phyloP scores from a whole-genome alignment of 495 filamentous ascomycete species.

The Xylaria nigripes region DNA sequence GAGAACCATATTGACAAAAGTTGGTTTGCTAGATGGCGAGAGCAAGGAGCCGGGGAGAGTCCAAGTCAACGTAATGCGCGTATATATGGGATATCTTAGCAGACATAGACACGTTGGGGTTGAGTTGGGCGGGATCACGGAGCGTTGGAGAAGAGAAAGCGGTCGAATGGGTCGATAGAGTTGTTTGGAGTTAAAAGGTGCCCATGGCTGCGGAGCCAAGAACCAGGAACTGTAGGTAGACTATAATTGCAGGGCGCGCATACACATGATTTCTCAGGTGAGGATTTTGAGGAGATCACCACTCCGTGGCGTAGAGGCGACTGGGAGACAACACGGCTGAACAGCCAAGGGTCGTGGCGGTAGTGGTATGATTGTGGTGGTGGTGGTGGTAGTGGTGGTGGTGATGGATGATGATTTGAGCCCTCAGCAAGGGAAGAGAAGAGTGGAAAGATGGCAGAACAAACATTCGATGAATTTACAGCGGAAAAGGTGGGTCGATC shows the following conservation, averaged over 20 bases:
- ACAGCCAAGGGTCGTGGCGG: conserved; percentile 3
- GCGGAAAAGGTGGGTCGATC: neutral
- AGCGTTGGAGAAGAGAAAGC: neutral
- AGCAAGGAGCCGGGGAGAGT: neutral
- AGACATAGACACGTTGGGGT: neutral
- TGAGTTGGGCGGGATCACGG: neutral
- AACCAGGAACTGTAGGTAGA: neutral
- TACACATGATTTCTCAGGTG: conserved; percentile 11
- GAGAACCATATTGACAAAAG: conserved; percentile 37
- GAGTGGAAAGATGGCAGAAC: neutral
- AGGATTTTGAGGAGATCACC: conserved; percentile 16
- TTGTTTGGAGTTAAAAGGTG: neutral
- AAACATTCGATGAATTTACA: conserved; percentile 3
- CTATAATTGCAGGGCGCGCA: neutral
- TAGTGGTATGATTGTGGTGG: conserved; percentile 6
- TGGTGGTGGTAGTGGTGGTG: too few relatives aligned
- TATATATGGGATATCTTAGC: neutral
- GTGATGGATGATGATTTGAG: too few relatives aligned
- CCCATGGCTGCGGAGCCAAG: conserved; percentile 2
- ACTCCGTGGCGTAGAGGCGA: conserved; percentile 6
- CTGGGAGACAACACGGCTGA: neutral
- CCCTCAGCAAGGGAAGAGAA: too few relatives aligned
- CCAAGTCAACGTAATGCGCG: neutral
- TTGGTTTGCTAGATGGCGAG: neutral
- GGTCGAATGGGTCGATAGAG: neutral